Percentiles rank a stretch among this genome's conserved stretches.
These are phyloP conservation scores for Herpomyces periplanetae DNA, from an alignment of 2,329 filamentous ascomycete species.

Conservation along the genomic window DNA sequence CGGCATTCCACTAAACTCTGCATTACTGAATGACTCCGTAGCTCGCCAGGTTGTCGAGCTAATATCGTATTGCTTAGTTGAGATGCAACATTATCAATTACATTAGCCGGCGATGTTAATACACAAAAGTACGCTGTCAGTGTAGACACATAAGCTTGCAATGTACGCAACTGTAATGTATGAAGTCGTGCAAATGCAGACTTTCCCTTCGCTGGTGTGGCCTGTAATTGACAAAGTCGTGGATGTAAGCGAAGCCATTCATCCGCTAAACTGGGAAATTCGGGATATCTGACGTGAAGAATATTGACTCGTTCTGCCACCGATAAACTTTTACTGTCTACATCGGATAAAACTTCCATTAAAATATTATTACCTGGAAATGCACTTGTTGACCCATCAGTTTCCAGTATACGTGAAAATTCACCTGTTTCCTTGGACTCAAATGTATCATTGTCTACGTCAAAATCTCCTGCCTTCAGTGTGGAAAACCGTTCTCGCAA, in stretches of 20 bases:
- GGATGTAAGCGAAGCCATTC: constrained; percentile 34
- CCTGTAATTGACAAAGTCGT: too few species aligned
- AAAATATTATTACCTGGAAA: constrained; percentile 19
- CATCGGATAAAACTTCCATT: constrained; percentile 46
- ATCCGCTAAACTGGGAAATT: constrained; percentile 48
- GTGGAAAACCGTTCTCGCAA: constrained; percentile 64
- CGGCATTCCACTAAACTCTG: constrained; percentile 38
- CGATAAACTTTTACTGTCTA: constrained; percentile 41
- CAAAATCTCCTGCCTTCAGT: constrained; percentile 69
- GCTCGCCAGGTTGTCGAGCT: constrained; percentile 29
- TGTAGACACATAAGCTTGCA: constrained; percentile 50
- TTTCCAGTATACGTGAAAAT: constrained; percentile 12
- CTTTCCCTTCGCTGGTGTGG: too few species aligned
- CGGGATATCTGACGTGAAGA: constrained; percentile 44
- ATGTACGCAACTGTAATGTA: constrained; percentile 17
- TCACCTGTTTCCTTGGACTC: constrained; percentile 10
- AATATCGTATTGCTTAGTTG: constrained; percentile 12
- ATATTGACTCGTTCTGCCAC: constrained; percentile 32
- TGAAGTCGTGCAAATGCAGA: background rate
- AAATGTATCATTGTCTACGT: constrained; percentile 72
- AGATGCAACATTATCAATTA: too few species aligned
- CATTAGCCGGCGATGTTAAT: constrained; percentile 40
- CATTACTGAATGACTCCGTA: constrained; percentile 76
- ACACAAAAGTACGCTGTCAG: constrained; percentile 81
- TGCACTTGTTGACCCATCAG: too few species aligned